Evolutionary conservation across 192 early-diverging fungal genomes (phyloP).

Genomic region (Gaertneriomyces semiglobifer): DNA sequence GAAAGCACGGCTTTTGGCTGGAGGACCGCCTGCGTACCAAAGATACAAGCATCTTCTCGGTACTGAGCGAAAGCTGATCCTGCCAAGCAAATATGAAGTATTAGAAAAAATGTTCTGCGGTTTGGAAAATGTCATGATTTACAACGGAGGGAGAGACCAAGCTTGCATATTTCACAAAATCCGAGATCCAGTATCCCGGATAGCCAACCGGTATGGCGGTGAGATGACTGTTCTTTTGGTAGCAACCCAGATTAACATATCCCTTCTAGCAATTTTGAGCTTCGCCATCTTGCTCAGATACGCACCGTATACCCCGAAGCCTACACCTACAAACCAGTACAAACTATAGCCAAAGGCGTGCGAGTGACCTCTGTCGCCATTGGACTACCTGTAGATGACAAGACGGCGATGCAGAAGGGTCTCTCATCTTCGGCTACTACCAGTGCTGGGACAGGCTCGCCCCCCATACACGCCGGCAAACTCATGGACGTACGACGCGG

Average conservation of each 20-base stretch:
- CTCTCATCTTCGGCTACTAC: too few relatives aligned
- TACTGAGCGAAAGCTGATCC: slow-evolving; percentile 15
- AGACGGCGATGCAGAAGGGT: too few relatives aligned
- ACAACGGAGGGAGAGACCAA: slow-evolving; percentile 23
- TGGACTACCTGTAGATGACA: background rate
- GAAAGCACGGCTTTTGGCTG: background rate
- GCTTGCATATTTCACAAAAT: slow-evolving; percentile 41
- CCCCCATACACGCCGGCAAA: background rate
- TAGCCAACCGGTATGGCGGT: slow-evolving; percentile 36
- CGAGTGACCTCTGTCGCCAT: slow-evolving; percentile 20
- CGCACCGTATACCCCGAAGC: slow-evolving; percentile 48
- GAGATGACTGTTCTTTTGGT: background rate
- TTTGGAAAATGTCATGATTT: slow-evolving; percentile 32
- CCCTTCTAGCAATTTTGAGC: slow-evolving; percentile 39
- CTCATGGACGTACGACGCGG: slow-evolving; percentile 12
- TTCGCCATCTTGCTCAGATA: slow-evolving; percentile 52
- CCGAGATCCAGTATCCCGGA: slow-evolving; percentile 50
- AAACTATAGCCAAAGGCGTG: slow-evolving; percentile 15
- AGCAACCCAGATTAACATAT: background rate
- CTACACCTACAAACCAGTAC: slow-evolving; percentile 32
- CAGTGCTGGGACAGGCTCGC: too few relatives aligned
- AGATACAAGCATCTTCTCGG: slow-evolving; percentile 16
- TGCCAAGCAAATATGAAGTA: slow-evolving; percentile 26
- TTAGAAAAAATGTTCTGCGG: slow-evolving; percentile 35
- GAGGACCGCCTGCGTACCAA: slow-evolving; percentile 9